Base-by-base conservation (phyloP, 495 filamentous ascomycete species). In the Aspergillus sclerotiicarbonarius region DNA sequence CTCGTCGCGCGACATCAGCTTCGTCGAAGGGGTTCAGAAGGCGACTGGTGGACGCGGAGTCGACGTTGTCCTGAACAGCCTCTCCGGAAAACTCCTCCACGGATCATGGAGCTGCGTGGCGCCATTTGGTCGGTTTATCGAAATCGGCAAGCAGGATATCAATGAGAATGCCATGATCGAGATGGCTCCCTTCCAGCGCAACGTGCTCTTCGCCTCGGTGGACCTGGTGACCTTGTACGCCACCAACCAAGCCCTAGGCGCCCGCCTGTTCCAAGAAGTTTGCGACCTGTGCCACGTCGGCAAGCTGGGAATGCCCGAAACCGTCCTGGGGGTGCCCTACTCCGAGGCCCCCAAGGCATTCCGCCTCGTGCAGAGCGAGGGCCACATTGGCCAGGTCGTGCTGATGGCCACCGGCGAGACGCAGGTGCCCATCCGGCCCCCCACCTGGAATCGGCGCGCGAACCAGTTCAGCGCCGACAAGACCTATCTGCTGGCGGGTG, bases 401-500 rank as follows among this genome's bases (percentile, higher is more conserved):
- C 33, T 35, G 13, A 2, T 35, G 8, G 33, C 33, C 33, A 35
- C 3, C 8, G 9, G 2, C 33, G 33, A 35, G 9, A 13, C 8
- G 13, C 8, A 35, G 33, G 33, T 35, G 9, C 33, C 33, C 2
- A 13, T 35, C 9, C 13, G 9, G 9, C 33, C 33, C 2, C 9
- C 33, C 33, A 35, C 33, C 13, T 35, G 13, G 9, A 35, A 13
- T 7, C 8, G 33, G 2, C 8, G 33, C 6, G 20, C 7, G 7
- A 6, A 9, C 12, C 37, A n/a, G n/a, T 44, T 71, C 4, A 55
- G 66, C 20, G 47, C 54, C 9, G 57, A 64, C 16, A 66, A 57
- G 0, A 56, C 75, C 15, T 78, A 80, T 56, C 35, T 78, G 6
- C 44, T 80, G 0, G 62, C 68, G 9, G 73, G 75, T 20, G 75